Evolutionary conservation across 2,329 filamentous ascomycete genomes (phyloP).

Genomic region (Teratosphaeria epicoccoides): DNA sequence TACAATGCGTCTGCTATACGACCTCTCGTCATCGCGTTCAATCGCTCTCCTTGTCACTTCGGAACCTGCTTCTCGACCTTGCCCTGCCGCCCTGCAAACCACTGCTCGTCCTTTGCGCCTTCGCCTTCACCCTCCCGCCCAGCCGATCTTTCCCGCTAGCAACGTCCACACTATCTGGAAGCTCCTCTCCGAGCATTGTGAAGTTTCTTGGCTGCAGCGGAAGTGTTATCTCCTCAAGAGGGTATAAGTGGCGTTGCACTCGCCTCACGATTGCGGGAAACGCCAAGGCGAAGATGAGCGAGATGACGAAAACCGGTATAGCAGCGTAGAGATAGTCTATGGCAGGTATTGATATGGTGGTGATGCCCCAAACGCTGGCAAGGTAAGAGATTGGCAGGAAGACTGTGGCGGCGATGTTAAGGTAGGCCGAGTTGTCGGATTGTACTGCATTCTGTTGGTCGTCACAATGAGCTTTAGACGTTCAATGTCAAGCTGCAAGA

Average conservation of each 20-base stretch:
- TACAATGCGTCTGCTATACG: neutral
- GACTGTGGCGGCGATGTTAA: conserved; percentile 25
- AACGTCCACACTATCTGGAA: conserved; percentile 21
- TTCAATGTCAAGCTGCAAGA: neutral
- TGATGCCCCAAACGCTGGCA: conserved; percentile 27
- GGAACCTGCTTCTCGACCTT: conserved; percentile 6
- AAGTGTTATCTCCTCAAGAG: conserved; percentile 16
- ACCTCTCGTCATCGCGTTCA: neutral
- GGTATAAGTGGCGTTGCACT: conserved; percentile 20
- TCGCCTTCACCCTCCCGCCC: conserved; percentile 3
- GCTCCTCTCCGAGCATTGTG: conserved; percentile 26
- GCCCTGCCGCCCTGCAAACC: conserved; percentile 2
- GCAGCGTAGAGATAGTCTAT: conserved; percentile 26
- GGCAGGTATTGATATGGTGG: conserved; percentile 22
- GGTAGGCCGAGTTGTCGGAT: conserved; percentile 25
- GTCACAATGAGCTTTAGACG: neutral
- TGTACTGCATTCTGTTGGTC: conserved; percentile 26
- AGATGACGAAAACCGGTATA: conserved; percentile 23
- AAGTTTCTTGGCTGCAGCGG: conserved; percentile 20
- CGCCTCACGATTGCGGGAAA: conserved; percentile 20
- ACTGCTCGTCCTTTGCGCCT: conserved; percentile 4
- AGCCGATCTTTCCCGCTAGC: conserved; percentile 2
- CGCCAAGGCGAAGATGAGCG: conserved; percentile 18
- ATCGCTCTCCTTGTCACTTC: conserved; percentile 6
- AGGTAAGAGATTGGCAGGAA: conserved; percentile 28